Evolutionary conservation across 208 protist species (phyloP), one percentile per base, ranked within the genome.

Genomic region (Trypanosoma brucei): DNA sequence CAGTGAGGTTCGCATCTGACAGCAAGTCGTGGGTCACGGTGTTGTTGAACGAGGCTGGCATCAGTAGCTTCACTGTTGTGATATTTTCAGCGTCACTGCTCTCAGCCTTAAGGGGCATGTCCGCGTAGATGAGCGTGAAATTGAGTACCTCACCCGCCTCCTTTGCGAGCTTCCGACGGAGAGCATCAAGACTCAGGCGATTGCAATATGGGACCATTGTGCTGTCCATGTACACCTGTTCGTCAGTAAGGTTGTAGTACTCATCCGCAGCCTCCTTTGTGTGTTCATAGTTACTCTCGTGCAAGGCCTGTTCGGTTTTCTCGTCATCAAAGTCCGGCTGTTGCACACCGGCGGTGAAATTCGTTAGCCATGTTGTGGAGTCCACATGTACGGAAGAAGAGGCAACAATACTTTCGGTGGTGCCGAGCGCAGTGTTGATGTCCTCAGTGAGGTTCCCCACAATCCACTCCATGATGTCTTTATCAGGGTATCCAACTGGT

Each of bases 231-330:
- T 78, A 78, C 39, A 88, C 46, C 30, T 72, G 22, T 40, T 79
- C 53, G 60, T 92, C 70, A 11, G 78, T 88, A 40, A 52, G 54
- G 67, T 80, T 75, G 69, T 92, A 88, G 68, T 89, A 92, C 11
- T 39, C 62, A 11, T 35, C 40, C 33, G 87, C 42, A 11, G 33
- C 49, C 0, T 68, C 44, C 35, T 70, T 55, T n/a, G 78, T 70
- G 3, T 60, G 39, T 22, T 5, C 61, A 68, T 62, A 79, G 11
- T 62, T 33, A 0, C 68, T 60, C n/a, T 40, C 52, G 34, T 38
- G 0, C 35, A 89, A 62, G 8, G 44, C 39, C 9, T 38, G 42
- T 22, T 9, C 36, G 34, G 71, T 83, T 37, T 30, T 65, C 6
- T 49, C 49, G 55, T 57, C 68, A 53, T 82, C 76, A 62, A 76